A percentile compares a stretch with the other conserved stretches of the same genome.
These are phyloP conservation scores for Yamadazyma conglobata DNA, from an alignment of 1,139 yeast species.

Conservation along the genomic window DNA sequence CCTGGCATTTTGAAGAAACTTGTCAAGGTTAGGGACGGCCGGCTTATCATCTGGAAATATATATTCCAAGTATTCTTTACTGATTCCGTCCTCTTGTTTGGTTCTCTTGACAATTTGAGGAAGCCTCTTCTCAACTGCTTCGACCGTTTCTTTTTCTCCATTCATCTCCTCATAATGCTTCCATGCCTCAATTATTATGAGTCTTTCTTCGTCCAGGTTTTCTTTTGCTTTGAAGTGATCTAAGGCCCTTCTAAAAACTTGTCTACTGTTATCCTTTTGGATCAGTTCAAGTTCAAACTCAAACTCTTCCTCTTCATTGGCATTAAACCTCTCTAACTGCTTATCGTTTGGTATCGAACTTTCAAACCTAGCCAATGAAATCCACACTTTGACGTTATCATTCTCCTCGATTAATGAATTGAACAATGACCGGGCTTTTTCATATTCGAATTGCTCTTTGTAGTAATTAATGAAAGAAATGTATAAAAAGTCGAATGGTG, in stretches of 20 bases:
- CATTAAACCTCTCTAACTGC: conserved; percentile 43
- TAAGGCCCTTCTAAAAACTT: conserved; percentile 56
- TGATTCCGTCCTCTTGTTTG: conserved; percentile 39
- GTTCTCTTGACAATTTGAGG: conserved; percentile 58
- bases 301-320: conserved; percentile 43
- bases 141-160: conserved; percentile 46
- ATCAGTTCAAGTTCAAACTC: conserved; percentile 52
- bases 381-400: conserved; percentile 50
- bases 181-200: conserved; percentile 60
- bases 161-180: conserved; percentile 60
- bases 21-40: conserved; percentile 33
- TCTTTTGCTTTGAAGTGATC: conserved; percentile 34
- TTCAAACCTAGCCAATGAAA: conserved; percentile 69
- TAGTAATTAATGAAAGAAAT: conserved; percentile 54
- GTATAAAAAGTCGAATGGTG: conserved; percentile 33
- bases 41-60: conserved; percentile 62
- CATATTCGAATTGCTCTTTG: conserved; percentile 56
- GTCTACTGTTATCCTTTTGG: conserved; percentile 52
- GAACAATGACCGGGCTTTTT: conserved; percentile 53
- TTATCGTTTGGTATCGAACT: conserved; percentile 57
- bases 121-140: conserved; percentile 40
- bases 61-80: conserved; percentile 60
- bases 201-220: conserved; percentile 43
- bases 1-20: conserved; percentile 61
- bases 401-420: conserved; percentile 37